A percentile compares a stretch with the other conserved stretches of the same genome.
Conservation (phyloP, 2,329 filamentous ascomycete species). For the Neopestalotiopsis clavispora region DNA sequence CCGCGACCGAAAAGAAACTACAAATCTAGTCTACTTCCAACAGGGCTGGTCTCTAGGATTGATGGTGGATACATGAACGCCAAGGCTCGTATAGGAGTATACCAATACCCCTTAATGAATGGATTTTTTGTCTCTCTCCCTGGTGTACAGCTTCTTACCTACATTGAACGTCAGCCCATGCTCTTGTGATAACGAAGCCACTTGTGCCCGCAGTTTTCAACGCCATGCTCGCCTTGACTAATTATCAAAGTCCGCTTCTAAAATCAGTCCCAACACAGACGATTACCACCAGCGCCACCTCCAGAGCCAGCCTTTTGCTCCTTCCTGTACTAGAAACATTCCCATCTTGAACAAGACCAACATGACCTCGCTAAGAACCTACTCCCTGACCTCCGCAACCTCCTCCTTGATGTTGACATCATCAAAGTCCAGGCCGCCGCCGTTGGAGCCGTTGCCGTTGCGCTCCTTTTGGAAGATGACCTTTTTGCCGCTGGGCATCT, state of each 20-base stretch:
- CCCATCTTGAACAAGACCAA: slow-evolving; percentile 27
- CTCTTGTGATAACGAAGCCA: background rate
- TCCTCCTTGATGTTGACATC: slow-evolving; percentile 28
- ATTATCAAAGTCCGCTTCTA: background rate
- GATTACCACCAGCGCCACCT: slow-evolving; percentile 15
- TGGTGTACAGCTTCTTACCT: no score
- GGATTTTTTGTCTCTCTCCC: no score
- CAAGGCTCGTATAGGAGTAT: no score
- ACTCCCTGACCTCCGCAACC: slow-evolving; percentile 32
- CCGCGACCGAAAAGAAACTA: background rate
- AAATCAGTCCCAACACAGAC: background rate
- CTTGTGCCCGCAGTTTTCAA: background rate
- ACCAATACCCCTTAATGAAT: no score
- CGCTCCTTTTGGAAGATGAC: slow-evolving; percentile 29
- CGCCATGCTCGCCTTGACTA: background rate
- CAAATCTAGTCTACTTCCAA: background rate
- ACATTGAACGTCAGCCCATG: background rate
- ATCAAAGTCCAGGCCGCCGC: slow-evolving; percentile 16
- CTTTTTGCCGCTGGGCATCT: slow-evolving; percentile 23
- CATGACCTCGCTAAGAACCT: slow-evolving; percentile 32
- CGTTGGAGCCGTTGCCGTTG: background rate
- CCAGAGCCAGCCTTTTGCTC: slow-evolving; percentile 20
- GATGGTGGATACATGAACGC: no score
- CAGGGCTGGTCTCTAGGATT: no score
- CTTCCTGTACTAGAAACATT: slow-evolving; percentile 24